Evolutionary conservation across 495 filamentous ascomycete species (phyloP).

Genomic region (Haplographium delicatum): DNA sequence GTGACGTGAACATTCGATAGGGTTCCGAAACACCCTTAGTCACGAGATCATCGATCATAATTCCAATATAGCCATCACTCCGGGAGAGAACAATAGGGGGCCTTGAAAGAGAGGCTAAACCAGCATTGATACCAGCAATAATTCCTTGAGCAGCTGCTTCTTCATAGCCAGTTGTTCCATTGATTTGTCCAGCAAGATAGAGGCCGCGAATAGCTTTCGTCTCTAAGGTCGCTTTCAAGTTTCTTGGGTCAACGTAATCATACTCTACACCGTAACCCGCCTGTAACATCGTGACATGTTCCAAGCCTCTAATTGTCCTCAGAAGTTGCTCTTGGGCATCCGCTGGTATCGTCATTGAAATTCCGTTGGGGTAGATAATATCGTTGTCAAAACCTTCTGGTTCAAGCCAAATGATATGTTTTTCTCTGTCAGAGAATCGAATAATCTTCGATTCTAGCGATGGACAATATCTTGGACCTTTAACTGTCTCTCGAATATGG

Average conservation of each 20-base stretch:
- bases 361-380: conserved; percentile 92
- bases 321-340: conserved; percentile 80
- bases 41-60: conserved; percentile 98
- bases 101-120: conserved; percentile 64
- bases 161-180: conserved; percentile 97
- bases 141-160: conserved; percentile 94
- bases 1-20: conserved; percentile 97
- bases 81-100: conserved; percentile 63
- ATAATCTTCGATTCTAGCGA: conserved; percentile 94
- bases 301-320: conserved; percentile 77
- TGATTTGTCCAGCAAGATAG: conserved; percentile 94
- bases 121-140: conserved; percentile 89
- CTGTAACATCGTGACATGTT: conserved; percentile 90
- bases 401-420: conserved; percentile 91
- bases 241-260: conserved; percentile 94
- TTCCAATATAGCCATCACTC: conserved; percentile 90
- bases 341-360: conserved; percentile 92
- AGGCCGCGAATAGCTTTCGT: conserved; percentile 88
- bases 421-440: conserved; percentile 70
- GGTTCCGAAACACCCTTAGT: conserved; percentile 97
- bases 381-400: conserved; percentile 91
- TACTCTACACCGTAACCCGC: conserved; percentile 98
- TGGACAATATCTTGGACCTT: conserved; percentile 91
- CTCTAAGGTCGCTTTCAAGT: conserved; percentile 79
- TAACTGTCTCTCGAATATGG: conserved; percentile 93